Evolutionary conservation across 495 filamentous ascomycete species (phyloP).

Genomic region (Chlorociboria aeruginascens): DNA sequence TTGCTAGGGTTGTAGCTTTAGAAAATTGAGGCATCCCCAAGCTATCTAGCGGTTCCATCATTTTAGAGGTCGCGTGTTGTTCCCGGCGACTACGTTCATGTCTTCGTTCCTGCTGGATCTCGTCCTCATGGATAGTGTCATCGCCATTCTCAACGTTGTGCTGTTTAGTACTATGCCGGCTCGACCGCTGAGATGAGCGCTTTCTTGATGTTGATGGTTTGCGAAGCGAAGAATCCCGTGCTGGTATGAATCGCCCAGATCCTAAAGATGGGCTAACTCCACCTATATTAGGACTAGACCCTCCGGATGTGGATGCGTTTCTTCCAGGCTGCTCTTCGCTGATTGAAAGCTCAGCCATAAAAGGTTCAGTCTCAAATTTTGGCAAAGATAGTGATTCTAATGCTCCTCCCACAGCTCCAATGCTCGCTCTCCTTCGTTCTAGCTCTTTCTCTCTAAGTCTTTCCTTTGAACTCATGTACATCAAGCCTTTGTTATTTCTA

Average conservation of each 20-base stretch:
- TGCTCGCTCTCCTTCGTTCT: slow-evolving; percentile 36
- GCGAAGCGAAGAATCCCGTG: slow-evolving; percentile 55
- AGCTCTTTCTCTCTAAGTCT: slow-evolving; percentile 38
- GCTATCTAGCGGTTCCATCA: slow-evolving; percentile 19
- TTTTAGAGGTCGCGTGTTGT: slow-evolving; percentile 22
- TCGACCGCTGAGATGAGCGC: slow-evolving; percentile 13
- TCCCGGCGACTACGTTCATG: slow-evolving; percentile 8
- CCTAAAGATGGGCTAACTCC: slow-evolving; percentile 24
- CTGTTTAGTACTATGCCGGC: slow-evolving; percentile 14
- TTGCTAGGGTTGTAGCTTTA: slow-evolving; percentile 7
- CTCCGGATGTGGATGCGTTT: neutral
- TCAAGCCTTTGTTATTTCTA: slow-evolving; percentile 38
- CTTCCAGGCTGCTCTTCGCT: slow-evolving; percentile 32
- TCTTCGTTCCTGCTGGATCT: slow-evolving; percentile 4
- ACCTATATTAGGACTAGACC: slow-evolving; percentile 10
- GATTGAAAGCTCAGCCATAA: slow-evolving; percentile 39
- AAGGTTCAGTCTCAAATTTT: slow-evolving; percentile 25
- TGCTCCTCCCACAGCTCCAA: slow-evolving; percentile 15
- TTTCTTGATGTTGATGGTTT: slow-evolving; percentile 31
- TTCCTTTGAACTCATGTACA: slow-evolving; percentile 51
- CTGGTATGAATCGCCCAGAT: slow-evolving; percentile 45
- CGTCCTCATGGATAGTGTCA: slow-evolving; percentile 16
- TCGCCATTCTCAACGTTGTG: slow-evolving; percentile 22
- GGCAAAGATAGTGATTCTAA: slow-evolving; percentile 13
- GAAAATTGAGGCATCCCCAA: slow-evolving; percentile 19